A percentile compares a stretch with the other conserved stretches of the same genome.
These are phyloP conservation scores for Fusarium clavum DNA, from an alignment of 2,329 filamentous ascomycete genomes.

Conservation along the genomic window DNA sequence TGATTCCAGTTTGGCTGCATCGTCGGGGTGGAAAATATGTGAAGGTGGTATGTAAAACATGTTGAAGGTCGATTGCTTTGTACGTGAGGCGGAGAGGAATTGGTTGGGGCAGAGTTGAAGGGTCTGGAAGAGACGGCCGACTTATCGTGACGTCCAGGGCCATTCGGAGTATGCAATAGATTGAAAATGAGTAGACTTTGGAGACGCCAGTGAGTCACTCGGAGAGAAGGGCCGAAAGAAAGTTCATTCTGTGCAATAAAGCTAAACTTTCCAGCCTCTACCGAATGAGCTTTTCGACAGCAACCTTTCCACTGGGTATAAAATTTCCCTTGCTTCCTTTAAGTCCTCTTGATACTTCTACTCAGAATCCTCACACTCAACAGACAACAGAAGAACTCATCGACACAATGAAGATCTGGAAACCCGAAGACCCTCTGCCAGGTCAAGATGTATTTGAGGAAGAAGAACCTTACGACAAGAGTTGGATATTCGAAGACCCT, in stretches of 20 bases:
- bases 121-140: too few species aligned
- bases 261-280: background rate
- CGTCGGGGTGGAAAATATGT: background rate
- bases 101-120: background rate
- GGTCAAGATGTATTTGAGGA: too few species aligned
- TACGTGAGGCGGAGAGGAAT: accelerated
- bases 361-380: too few species aligned
- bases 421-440: background rate
- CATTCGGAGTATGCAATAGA: accelerated
- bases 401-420: background rate
- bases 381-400: too few species aligned
- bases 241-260: background rate
- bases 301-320: too few species aligned
- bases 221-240: background rate
- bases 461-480: background rate
- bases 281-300: too few species aligned
- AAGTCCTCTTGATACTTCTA: too few species aligned
- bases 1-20: background rate
- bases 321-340: too few species aligned
- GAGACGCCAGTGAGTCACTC: background rate
- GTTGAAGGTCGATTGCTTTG: background rate
- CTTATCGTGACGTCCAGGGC: too few species aligned
- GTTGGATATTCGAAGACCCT: background rate
- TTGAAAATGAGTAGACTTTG: background rate
- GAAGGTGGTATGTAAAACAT: background rate